Percentiles rank a stretch among this genome's conserved stretches.
phyloP scores from a whole-genome alignment of 768 basidiomycete genomes.

The Aureoboletus auriporus region DNA sequence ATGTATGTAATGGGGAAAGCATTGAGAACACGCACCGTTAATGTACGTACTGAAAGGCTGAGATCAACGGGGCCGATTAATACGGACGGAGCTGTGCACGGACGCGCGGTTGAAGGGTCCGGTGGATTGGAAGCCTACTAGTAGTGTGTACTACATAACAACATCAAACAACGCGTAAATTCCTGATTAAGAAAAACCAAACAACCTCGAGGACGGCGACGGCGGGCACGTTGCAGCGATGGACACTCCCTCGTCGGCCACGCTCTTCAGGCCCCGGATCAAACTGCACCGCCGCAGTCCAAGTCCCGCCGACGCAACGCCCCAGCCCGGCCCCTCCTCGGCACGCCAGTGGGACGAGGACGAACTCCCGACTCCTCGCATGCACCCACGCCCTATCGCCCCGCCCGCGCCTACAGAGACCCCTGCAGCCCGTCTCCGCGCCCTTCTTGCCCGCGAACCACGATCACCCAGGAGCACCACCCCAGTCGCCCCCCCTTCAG shows the following conservation, averaged over 20 bases:
- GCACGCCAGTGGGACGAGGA: conserved; percentile 25
- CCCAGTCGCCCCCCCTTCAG: conserved; percentile 24
- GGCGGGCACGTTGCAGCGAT: conserved; percentile 16
- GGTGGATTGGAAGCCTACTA: too few relatives aligned
- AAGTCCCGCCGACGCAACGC: conserved; percentile 18
- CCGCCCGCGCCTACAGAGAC: conserved; percentile 33
- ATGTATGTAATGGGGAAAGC: conserved; percentile 1
- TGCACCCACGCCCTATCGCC: conserved; percentile 18
- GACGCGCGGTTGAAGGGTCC: too few relatives aligned
- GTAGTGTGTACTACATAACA: too few relatives aligned
- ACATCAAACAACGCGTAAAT: neutral
- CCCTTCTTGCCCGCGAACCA: conserved; percentile 51
- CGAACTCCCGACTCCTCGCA: conserved; percentile 27
- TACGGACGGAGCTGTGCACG: too few relatives aligned
- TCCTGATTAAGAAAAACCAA: conserved; percentile 13
- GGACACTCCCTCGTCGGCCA: conserved; percentile 14
- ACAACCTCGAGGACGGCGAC: conserved; percentile 12
- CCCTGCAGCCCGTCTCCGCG: conserved; percentile 61
- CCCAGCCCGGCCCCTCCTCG: conserved; percentile 18
- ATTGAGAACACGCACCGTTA: neutral
- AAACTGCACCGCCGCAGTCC: conserved; percentile 18
- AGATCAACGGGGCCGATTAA: too few relatives aligned
- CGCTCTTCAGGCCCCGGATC: conserved; percentile 18
- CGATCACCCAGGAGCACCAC: conserved; percentile 31
- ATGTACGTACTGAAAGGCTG: neutral